Evolutionary conservation across 805 yeast genomes (phyloP).

Genomic region (Jamesozyma jinghongensis): DNA sequence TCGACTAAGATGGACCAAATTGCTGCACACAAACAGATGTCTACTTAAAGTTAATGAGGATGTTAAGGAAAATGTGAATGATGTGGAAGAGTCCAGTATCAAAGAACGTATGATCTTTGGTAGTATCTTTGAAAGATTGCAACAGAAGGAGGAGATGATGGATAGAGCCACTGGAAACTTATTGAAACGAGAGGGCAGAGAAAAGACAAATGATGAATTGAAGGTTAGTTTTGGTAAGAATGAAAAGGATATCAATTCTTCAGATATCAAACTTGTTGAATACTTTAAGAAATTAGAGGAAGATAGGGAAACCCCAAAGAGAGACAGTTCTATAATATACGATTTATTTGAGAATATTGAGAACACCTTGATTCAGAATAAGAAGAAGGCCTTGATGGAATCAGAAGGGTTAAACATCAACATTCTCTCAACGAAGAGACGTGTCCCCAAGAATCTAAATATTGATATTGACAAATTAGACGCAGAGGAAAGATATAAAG

Average conservation of each 20-base stretch:
- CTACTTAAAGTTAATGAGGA: not conserved
- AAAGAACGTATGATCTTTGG: slow-evolving; percentile 23
- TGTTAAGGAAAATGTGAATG: not conserved
- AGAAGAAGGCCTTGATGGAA: slow-evolving; percentile 4
- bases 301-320: not conserved
- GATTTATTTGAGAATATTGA: slow-evolving; percentile 7
- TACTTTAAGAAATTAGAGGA: slow-evolving; percentile 3
- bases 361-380: slow-evolving; percentile 3
- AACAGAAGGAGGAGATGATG: slow-evolving; percentile 14
- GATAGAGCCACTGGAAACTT: not conserved
- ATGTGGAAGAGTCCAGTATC: slow-evolving; percentile 11
- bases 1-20: not conserved
- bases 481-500: slow-evolving; percentile 17
- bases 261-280: slow-evolving; percentile 3
- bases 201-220: not conserved
- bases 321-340: slow-evolving; percentile 3
- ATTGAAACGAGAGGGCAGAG: not conserved
- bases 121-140: slow-evolving; percentile 19
- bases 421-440: not conserved
- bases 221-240: slow-evolving; percentile 3
- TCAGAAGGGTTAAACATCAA: slow-evolving; percentile 1
- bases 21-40: too few species aligned
- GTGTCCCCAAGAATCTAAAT: not conserved
- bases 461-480: slow-evolving; percentile 10
- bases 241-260: not conserved